phyloP scores from a whole-genome alignment of 805 yeast species.

The Starmerella roubikii region DNA sequence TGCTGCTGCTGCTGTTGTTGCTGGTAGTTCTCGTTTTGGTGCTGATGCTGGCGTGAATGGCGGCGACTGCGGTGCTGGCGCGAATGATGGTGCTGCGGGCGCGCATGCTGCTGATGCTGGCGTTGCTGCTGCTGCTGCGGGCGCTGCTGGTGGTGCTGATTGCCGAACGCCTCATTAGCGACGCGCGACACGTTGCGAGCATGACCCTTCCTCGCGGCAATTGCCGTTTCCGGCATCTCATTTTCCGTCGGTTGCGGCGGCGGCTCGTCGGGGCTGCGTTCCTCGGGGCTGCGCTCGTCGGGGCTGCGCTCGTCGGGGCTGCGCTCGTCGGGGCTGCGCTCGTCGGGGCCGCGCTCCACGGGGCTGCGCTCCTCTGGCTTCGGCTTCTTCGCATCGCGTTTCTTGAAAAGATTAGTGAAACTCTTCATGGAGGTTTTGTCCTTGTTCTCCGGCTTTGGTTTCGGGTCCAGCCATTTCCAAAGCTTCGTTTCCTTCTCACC shows the following conservation, averaged over 20 bases:
- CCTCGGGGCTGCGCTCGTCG: not conserved
- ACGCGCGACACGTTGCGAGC: conserved; percentile 10
- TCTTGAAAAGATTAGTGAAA: conserved; percentile 20
- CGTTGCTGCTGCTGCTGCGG: too few relatives aligned
- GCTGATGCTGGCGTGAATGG: not conserved
- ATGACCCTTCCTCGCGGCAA: conserved; percentile 6
- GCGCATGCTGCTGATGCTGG: not conserved
- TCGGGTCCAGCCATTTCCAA: conserved; percentile 19
- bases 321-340: not conserved
- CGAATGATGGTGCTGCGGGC: too few relatives aligned
- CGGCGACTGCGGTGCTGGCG: not conserved
- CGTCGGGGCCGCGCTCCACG: not conserved
- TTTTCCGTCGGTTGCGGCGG: too few relatives aligned
- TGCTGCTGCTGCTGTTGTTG: too few relatives aligned
- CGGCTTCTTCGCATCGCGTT: conserved; percentile 8
- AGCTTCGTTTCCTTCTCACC: conserved; percentile 5
- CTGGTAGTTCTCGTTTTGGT: too few relatives aligned
- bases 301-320: not conserved
- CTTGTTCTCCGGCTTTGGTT: not conserved
- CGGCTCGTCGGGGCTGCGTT: not conserved
- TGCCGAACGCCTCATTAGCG: conserved; percentile 5
- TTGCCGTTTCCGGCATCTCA: too few relatives aligned
- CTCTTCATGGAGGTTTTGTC: conserved; percentile 2
- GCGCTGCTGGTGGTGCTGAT: too few relatives aligned
- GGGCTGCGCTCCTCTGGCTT: not conserved